Evolutionary conservation across 805 yeast species (phyloP), one percentile per base, ranked within the genome.

Genomic region (Lachancea waltii): DNA sequence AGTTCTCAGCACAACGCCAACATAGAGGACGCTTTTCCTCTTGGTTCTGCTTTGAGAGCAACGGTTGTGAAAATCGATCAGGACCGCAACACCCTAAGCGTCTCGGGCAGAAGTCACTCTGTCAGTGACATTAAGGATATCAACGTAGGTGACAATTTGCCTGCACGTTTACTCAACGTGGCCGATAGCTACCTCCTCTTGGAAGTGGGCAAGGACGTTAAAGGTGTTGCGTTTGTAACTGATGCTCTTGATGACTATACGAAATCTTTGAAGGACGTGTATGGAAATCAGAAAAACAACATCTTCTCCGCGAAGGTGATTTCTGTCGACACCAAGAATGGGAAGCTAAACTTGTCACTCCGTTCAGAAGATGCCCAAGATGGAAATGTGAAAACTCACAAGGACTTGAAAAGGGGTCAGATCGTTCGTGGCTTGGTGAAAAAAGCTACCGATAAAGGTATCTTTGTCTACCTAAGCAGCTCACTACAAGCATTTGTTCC

Each of bases 391-490:
- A 52, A 52, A 7, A 56, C 77, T 2, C 54, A 68, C 27, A 56
- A 67, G 4, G 89, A 83, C 46, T 54, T 87, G 42, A 63, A 67
- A 34, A 69, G 74, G 39, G 95, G 95, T 28, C 81, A 77, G 42
- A 69, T 85, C 51, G 79, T 89, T 30, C 73, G 78, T 47, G 97
- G 95, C n/a, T 81, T 80, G 47, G 75, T 90, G 38, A 81, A 79
- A 54, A 77, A 77, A 44, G 72, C 87, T 33, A 74, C 83, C 10
- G 79, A 81, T 48, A 73, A 77, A 41, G 95, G 95, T 57, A 60
- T 90, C 18, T 85, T 81, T 56, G 81, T 90, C 35, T 70, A 83
- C 15, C 64, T 90, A 47, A 86, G 92, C 29, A 72, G 83, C 45
- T 65, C 70, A 1, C 67, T 84, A 18, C 75, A 75, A 49, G 97